Evolutionary conservation across 345 rosid species (phyloP).

Genomic region (Excoecaria cochinchinensis): DNA sequence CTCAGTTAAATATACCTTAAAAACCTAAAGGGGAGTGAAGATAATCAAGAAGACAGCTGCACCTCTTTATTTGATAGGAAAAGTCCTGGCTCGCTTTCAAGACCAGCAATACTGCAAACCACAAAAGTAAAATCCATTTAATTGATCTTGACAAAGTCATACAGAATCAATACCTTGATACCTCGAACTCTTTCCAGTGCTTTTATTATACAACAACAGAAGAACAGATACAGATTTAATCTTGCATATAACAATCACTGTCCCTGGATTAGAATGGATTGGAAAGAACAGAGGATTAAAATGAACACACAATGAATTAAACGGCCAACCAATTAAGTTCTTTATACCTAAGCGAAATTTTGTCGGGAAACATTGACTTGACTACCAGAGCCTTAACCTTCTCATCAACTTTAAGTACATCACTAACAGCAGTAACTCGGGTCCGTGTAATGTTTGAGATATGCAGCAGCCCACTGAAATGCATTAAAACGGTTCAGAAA

Average conservation of each 20-base stretch:
- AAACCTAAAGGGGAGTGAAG: neutral
- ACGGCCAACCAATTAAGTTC: neutral
- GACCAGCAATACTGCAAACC: slow-evolving; percentile 67
- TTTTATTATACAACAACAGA: neutral
- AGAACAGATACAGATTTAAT: neutral
- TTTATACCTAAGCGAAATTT: slow-evolving; percentile 79
- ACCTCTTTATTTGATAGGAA: slow-evolving; percentile 81
- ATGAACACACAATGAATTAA: neutral
- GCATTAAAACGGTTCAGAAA: slow-evolving; percentile 11
- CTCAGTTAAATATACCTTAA: neutral
- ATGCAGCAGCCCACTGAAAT: slow-evolving; percentile 82
- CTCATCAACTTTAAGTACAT: slow-evolving; percentile 70
- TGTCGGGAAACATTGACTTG: slow-evolving; percentile 70
- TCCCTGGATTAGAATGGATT: neutral
- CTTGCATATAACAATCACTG: neutral
- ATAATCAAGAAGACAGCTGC: slow-evolving; percentile 6
- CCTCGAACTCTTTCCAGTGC: no score
- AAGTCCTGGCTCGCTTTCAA: slow-evolving; percentile 87
- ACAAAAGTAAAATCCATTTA: slow-evolving; percentile 4
- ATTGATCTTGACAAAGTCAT: neutral
- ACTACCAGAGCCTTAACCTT: slow-evolving; percentile 71
- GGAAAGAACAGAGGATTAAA: slow-evolving; percentile 3
- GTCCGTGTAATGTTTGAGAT: slow-evolving; percentile 65
- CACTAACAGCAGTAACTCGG: slow-evolving; percentile 54
- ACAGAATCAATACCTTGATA: neutral